Percentiles rank a stretch among this genome's conserved stretches.
Evolutionary conservation across 2,329 filamentous ascomycete genomes (phyloP).

Genomic region (Aspergillus brasiliensis): DNA sequence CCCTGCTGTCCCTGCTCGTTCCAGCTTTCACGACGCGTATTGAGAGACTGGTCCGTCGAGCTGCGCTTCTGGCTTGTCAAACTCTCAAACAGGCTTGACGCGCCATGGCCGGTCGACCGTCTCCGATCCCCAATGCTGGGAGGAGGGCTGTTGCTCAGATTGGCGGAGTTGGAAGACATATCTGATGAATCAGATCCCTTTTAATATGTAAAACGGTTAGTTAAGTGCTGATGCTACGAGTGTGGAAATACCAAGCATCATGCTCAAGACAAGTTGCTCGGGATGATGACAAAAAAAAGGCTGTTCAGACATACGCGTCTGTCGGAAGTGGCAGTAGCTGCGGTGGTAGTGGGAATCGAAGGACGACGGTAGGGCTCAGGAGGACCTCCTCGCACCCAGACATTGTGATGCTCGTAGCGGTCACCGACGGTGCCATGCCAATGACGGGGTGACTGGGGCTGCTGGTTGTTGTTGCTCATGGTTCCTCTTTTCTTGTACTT

Average conservation of each 20-base stretch:
- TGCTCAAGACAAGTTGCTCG: not conserved
- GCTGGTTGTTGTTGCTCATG: slow-evolving; percentile 24
- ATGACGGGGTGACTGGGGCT: slow-evolving; percentile 29
- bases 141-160: slow-evolving; percentile 17
- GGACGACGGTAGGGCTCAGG: slow-evolving; percentile 24
- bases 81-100: slow-evolving; percentile 29
- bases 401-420: slow-evolving; percentile 40
- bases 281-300: not conserved
- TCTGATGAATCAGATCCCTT: slow-evolving; percentile 34
- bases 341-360: slow-evolving; percentile 18
- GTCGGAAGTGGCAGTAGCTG: slow-evolving; percentile 23
- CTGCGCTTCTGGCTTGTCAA: slow-evolving; percentile 50
- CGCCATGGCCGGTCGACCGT: slow-evolving; percentile 30
- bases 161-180: slow-evolving; percentile 26
- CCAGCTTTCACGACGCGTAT: slow-evolving; percentile 45
- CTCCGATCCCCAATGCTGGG: slow-evolving; percentile 26
- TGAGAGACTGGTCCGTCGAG: slow-evolving; percentile 36
- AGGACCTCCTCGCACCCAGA: slow-evolving; percentile 38
- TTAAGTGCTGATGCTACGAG: not conserved
- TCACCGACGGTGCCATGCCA: slow-evolving; percentile 39
- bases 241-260: not conserved
- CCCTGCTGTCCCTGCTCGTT: slow-evolving; percentile 45
- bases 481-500: slow-evolving; percentile 3
- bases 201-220: not conserved
- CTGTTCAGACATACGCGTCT: slow-evolving; percentile 31